Evolutionary conservation across 78 protist species (phyloP), one percentile per base, ranked within the genome.

Genomic region (slime mould (Dictyostelium discoideum)): DNA sequence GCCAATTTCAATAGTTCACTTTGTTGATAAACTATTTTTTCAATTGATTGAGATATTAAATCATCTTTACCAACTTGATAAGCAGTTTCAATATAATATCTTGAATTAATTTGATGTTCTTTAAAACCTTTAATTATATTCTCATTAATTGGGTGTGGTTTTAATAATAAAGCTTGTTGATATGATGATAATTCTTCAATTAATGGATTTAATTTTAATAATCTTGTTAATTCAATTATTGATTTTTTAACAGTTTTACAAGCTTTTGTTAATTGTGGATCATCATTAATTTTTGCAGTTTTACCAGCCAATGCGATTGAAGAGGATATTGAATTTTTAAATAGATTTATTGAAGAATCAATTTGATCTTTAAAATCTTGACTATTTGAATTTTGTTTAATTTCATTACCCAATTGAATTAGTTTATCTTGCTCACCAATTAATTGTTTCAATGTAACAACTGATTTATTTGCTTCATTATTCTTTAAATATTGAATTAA

Each of bases 351-450:
- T 46, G 87, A 81, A 8, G 32, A 22, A 29, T 81, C 95, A 39
- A 90, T 72, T 60, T 90, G 95, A 9, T 82, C 88, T 42, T 54
- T 90, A 50, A 90, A 82, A n/a, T 63, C 81, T 24, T 20, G 39
- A n/a, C 85, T 72, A 7, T 44, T 37, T 26, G 88, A 65, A 7
- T 54, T 69, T 14, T 6, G 8, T 44, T 29, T 32, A 22, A 90
- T 18, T 16, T 82, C 88, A 73, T 72, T 90, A 16, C 88, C 95
- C 4, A 46, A 44, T 16, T 20, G 24, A 44, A 73, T 69, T 1
- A 90, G 3, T 54, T 82, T 90, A 29, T 90, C 95, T 50, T 90
- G 95, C 72, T 90, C 95, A 46, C 39, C 29, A 72, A 90, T 82
- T 24, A 90, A 29, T 74, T 40, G 79, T 69, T 90, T 90, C 18